Percentiles rank a stretch among this genome's conserved stretches.
These are phyloP conservation scores for Myxozyma mucilagina DNA, from an alignment of 805 yeast genomes.

Conservation along the genomic window DNA sequence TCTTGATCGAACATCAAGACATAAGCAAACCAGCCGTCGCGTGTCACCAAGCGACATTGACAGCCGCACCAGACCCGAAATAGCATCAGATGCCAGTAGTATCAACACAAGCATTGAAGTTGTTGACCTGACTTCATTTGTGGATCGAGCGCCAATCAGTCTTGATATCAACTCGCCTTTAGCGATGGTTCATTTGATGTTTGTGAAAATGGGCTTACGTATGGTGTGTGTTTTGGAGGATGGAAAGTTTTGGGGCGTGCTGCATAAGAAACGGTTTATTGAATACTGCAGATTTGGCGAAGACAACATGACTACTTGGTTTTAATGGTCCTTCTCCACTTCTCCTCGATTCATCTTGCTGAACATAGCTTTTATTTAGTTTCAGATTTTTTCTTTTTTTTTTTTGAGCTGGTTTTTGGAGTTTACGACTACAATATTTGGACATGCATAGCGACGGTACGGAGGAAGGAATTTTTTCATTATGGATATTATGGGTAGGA, in stretches of 20 bases:
- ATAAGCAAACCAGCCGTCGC: background rate
- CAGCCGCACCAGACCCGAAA: background rate
- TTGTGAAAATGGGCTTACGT: conserved; percentile 54
- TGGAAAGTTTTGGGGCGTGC: conserved; percentile 52
- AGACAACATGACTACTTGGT: conserved; percentile 29
- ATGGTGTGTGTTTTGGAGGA: conserved; percentile 49
- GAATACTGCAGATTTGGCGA: conserved; percentile 43
- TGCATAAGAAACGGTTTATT: conserved; percentile 56
- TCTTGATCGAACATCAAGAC: conserved; percentile 22
- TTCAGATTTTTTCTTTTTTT: too few species aligned
- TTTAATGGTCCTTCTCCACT: conserved; percentile 1
- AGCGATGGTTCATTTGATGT: conserved; percentile 52
- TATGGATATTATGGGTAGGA: background rate
- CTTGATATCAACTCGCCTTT: conserved; percentile 52
- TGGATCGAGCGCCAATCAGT: conserved; percentile 51
- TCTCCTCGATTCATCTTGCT: background rate
- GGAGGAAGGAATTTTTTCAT: background rate
- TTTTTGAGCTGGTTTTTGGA: background rate
- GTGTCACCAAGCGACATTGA: background rate
- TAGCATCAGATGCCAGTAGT: background rate
- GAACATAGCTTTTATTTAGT: background rate
- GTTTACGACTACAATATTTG: background rate
- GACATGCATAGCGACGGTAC: background rate
- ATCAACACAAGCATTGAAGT: conserved; percentile 32
- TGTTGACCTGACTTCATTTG: conserved; percentile 46